Percentiles rank a stretch among this genome's conserved stretches.
phyloP scores from a whole-genome alignment of 345 rosid species.

The Leavenworthia alabamica region DNA sequence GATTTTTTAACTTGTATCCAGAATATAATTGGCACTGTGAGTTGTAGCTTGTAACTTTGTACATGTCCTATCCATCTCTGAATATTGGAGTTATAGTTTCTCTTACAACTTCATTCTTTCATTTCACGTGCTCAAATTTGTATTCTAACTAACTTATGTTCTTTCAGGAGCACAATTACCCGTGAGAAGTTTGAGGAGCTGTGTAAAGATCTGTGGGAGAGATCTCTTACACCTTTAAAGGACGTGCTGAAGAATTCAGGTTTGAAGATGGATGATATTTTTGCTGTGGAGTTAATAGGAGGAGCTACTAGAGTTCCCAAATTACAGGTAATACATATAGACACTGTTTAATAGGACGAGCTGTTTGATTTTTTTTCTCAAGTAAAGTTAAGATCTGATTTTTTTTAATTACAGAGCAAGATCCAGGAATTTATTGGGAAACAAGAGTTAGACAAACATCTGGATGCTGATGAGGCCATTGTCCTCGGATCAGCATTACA shows the following conservation, averaged over 20 bases:
- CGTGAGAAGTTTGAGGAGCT: slow-evolving; percentile 98
- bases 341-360: neutral
- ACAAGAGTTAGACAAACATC: slow-evolving; percentile 86
- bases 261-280: slow-evolving; percentile 62
- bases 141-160: neutral
- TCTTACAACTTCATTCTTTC: neutral
- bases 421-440: slow-evolving; percentile 91
- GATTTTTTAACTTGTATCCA: neutral
- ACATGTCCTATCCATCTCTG: neutral
- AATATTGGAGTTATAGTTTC: neutral
- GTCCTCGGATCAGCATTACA: slow-evolving; percentile 89
- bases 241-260: slow-evolving; percentile 78
- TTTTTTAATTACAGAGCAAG: slow-evolving; percentile 49
- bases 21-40: neutral
- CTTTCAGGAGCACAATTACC: slow-evolving; percentile 78
- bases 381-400: neutral
- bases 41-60: neutral
- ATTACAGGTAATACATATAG: slow-evolving; percentile 59
- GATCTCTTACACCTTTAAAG: slow-evolving; percentile 68
- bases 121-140: slow-evolving; percentile 1
- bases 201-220: slow-evolving; percentile 89
- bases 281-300: slow-evolving; percentile 91
- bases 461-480: slow-evolving; percentile 98
- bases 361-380: neutral
- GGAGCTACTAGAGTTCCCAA: slow-evolving; percentile 99